Evolutionary conservation across 176 grass and related monocot genomes (phyloP), one percentile per base, ranked within the genome.

Genomic region (Chrysopogon serrulatus): DNA sequence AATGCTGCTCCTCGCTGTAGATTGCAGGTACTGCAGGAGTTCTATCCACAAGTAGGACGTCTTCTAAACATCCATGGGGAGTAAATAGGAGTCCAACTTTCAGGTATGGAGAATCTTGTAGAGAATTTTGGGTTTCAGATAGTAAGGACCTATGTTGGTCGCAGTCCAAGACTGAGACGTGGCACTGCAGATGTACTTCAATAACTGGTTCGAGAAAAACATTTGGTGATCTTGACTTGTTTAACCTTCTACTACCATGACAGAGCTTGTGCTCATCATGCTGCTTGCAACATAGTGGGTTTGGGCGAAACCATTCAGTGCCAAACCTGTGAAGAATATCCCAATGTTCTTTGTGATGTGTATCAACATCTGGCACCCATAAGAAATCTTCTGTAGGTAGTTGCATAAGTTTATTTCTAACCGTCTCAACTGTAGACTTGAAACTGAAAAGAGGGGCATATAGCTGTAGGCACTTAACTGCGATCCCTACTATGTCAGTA

Each of bases 231-330:
- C 68, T 41, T 71, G 40, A 12, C 12, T 1, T 71, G 5, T 43
- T 12, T 15, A 1, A n/a, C 13, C 43, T 71, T 3, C 39, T 27
- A 43, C 5, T 3, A 43, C 37, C 68, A n/a, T n/a, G 51, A 54
- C 6, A 31, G 26, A 13, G n/a, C 11, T 67, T 35, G 21, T 74
- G 28, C 3, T 37, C 64, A 39, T 11, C 23, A 28, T 40, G 47
- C 9, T 81, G 47, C n/a, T 71, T 81, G 33, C 79, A 81, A 7
- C 79, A 81, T 26, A 53, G 24, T 70, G 37, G 67, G 4, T 42
- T 13, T 42, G 67, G 67, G 67, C 37, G 37, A 26, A 74, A 53
- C 43, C 72, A 74, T 7, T 34, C 4, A 7, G 45, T 51, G 17
- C 42, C 13, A 53, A 53, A 33, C 8, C 10, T 54, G 24, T 30